Conservation (phyloP, 768 basidiomycete genomes). For the Auriculariales sp. region DNA sequence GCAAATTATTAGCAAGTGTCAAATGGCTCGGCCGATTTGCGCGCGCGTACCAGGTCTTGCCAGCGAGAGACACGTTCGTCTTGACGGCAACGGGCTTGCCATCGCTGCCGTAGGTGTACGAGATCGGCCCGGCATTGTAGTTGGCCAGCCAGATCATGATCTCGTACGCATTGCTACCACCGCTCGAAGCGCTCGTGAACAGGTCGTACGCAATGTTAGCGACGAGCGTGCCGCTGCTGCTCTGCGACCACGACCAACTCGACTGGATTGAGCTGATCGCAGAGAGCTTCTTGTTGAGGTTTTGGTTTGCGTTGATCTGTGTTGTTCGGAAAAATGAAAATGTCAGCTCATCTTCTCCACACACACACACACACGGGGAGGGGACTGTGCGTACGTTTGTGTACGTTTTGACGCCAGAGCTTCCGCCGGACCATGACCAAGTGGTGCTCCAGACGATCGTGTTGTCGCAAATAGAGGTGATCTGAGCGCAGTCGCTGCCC, state of each 20-base stretch:
- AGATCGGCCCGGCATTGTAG: slow-evolving; percentile 44
- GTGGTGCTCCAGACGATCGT: slow-evolving; percentile 35
- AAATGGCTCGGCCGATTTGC: neutral
- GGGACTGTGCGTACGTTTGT: no score
- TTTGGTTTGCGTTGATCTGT: slow-evolving; percentile 23
- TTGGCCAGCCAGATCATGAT: slow-evolving; percentile 59
- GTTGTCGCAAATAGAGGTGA: slow-evolving; percentile 27
- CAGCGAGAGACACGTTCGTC: slow-evolving; percentile 30
- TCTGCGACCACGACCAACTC: slow-evolving; percentile 47
- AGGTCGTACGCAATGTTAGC: slow-evolving; percentile 44
- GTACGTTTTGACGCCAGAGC: slow-evolving; percentile 45
- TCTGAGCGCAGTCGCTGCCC: slow-evolving; percentile 36
- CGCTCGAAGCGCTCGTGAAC: slow-evolving; percentile 39
- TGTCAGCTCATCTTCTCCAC: no score
- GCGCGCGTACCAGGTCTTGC: slow-evolving; percentile 36
- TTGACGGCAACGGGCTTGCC: slow-evolving; percentile 34
- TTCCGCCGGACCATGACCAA: slow-evolving; percentile 40
- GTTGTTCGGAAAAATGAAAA: no score
- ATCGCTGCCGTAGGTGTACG: slow-evolving; percentile 26
- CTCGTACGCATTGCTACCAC: slow-evolving; percentile 29
- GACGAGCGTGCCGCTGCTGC: slow-evolving; percentile 24
- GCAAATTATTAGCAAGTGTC: neutral
- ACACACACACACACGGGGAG: no score
- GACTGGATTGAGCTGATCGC: no score
- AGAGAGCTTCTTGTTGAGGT: slow-evolving; percentile 37